Base-by-base conservation (phyloP, 352 stramenopile genomes). In the Peronosclerospora sorghi region DNA sequence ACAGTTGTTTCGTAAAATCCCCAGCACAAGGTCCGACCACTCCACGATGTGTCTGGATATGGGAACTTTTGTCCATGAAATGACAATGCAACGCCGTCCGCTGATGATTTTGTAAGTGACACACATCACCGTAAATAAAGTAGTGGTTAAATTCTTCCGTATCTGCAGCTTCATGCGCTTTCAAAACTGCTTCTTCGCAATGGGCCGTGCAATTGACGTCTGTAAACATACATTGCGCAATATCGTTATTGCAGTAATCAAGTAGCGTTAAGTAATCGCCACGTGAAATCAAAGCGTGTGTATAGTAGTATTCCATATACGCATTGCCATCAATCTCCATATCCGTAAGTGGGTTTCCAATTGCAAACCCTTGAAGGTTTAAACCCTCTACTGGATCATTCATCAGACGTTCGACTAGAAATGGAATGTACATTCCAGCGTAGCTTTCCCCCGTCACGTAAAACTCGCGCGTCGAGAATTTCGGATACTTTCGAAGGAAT, bases 361-460 rank as follows among this genome's bases (percentile, higher is more conserved):
- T 83, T 5, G 73, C 71, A 40, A 88, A 71, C 13, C 76, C 76
- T 37, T 74, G 59, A n/a, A 86, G 49, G 21, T 69, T 66, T 21
- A 83, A 61, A 10, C 50, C 59, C 2, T 57, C 37, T 8, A 82
- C 29, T 4, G 72, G 71, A 32, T 66, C 51, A 18, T 69, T 53
- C 13, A 91, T 51, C 13, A 95, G 56, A 45, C 60, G 45, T 37
- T 84, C 51, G 9, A 85, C 79, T 7, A 94, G 48, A 50, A 66
- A 89, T 21, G 83, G 83, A 30, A 95, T 76, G 63, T 96, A 94
- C 44, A 93, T 73, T 9, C 83, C 83, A 21, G 73, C 83, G 57
- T 95, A 95, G 39, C 69, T 90, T 68, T 96, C 85, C 9, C 76
- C 79, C 4, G 68, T 89, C 42, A 96, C 68, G 66, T 83, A 94